Evolutionary conservation across 2,329 filamentous ascomycete species (phyloP).

Genomic region (Colletotrichum echinochloae): DNA sequence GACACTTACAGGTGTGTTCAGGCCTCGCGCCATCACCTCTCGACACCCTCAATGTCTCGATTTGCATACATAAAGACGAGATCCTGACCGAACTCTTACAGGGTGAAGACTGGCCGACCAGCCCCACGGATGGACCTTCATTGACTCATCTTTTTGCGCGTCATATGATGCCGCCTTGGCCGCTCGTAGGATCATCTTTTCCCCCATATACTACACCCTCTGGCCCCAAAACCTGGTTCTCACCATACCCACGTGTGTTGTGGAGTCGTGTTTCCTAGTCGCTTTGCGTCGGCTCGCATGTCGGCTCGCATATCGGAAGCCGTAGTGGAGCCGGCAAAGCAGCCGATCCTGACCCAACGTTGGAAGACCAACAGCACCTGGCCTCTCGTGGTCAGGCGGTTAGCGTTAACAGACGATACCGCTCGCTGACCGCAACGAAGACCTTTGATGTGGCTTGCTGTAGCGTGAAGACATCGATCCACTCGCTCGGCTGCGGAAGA

Average conservation of each 20-base stretch:
- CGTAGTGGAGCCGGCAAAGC: conserved; percentile 10
- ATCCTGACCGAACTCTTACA: not conserved
- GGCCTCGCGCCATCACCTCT: not conserved
- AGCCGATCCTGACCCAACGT: conserved; percentile 18
- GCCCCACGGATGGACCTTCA: too few species aligned
- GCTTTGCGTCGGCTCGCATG: conserved; percentile 34
- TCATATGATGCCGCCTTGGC: not conserved
- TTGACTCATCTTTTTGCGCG: not conserved
- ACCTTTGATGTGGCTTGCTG: not conserved
- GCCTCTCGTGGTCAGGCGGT: not conserved
- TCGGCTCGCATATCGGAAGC: conserved; percentile 38
- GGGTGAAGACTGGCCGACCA: not conserved
- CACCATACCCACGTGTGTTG: conserved; percentile 25
- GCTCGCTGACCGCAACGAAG: not conserved
- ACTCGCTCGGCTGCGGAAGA: conserved; percentile 19
- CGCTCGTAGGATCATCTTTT: not conserved
- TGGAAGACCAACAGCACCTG: conserved; percentile 16
- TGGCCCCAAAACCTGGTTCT: conserved; percentile 1
- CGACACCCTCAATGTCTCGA: not conserved
- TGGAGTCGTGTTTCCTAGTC: conserved; percentile 2
- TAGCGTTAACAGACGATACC: not conserved
- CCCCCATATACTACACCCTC: not conserved
- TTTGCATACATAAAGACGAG: not conserved
- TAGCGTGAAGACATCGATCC: not conserved
- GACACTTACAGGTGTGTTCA: not conserved